Conservation (phyloP, 371 early-diverging fungal species). For the Mucor ambiguus region DNA sequence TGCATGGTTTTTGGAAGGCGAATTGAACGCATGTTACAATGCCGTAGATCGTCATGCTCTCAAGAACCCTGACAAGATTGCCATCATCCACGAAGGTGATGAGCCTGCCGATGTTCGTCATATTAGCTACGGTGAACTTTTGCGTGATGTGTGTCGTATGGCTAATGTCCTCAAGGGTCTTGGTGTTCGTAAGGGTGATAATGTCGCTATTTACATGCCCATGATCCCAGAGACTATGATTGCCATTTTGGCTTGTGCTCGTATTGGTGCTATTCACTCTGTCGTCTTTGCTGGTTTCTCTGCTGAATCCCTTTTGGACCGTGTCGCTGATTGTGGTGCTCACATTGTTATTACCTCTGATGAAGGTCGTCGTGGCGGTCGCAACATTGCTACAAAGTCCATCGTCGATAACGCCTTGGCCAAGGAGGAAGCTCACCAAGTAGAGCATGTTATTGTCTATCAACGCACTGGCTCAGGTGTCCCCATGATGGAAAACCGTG, state of each 20-base stretch:
- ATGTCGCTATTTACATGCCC: conserved; percentile 97
- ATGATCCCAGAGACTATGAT: conserved; percentile 95
- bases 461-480: conserved; percentile 81
- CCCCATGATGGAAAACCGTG: conserved; percentile 73
- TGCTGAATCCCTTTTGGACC: conserved; percentile 83
- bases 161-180: conserved; percentile 78
- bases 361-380: conserved; percentile 90
- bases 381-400: conserved; percentile 86
- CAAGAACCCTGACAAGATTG: conserved; percentile 68
- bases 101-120: conserved; percentile 73
- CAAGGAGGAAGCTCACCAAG: conserved; percentile 51
- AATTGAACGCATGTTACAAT: conserved; percentile 94
- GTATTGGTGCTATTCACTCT: conserved; percentile 90
- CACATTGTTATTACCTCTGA: conserved; percentile 85
- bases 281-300: conserved; percentile 97
- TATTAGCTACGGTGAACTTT: conserved; percentile 86
- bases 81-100: conserved; percentile 92
- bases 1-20: conserved; percentile 93
- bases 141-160: conserved; percentile 80
- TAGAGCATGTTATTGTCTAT: conserved; percentile 87
- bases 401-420: conserved; percentile 90
- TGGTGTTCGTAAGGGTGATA: conserved; percentile 91
- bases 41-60: conserved; percentile 96
- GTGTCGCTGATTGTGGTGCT: conserved; percentile 79
- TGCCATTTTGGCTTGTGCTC: conserved; percentile 93